Conservation (phyloP, 2,329 filamentous ascomycete species). For the Beauveria pseudobassiana region DNA sequence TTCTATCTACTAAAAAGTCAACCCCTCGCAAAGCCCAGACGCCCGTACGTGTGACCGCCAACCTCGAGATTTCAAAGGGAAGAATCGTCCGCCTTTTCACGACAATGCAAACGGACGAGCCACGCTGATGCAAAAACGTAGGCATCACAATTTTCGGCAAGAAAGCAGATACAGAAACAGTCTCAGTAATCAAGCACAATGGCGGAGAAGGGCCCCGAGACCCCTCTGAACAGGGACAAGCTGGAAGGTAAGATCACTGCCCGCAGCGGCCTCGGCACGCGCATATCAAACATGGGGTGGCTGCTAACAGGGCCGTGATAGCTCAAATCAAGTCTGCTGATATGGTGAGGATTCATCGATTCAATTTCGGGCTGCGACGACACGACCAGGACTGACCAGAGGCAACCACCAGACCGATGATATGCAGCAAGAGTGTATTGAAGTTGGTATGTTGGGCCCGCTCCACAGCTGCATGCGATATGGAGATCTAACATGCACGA, state of each 20-base stretch:
- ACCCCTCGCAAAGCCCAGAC: not conserved
- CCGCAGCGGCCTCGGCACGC: not conserved
- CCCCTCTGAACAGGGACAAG: slow-evolving; percentile 59
- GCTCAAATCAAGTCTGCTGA: slow-evolving; percentile 97
- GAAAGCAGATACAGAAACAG: not conserved
- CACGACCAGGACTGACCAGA: slow-evolving; percentile 22
- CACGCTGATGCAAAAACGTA: not conserved
- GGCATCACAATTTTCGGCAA: not conserved
- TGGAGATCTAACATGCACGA: not conserved
- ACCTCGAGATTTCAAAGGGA: not conserved
- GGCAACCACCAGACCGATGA: slow-evolving; percentile 67
- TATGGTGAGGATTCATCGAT: slow-evolving; percentile 60
- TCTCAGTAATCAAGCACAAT: slow-evolving; percentile 17
- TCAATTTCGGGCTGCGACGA: slow-evolving; percentile 10
- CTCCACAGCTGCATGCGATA: slow-evolving; percentile 2
- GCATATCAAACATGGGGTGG: not conserved
- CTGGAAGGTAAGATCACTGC: slow-evolving; percentile 54
- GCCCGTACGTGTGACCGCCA: slow-evolving; percentile 1
- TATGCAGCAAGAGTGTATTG: slow-evolving; percentile 92
- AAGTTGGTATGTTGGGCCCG: slow-evolving; percentile 62
- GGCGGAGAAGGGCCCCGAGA: slow-evolving; percentile 33
- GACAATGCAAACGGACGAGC: not conserved
- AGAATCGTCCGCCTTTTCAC: not conserved
- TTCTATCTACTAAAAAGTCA: no score
- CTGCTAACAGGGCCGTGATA: slow-evolving; percentile 29